These are phyloP conservation scores for Mrakia blollopis DNA, from an alignment of 768 basidiomycete genomes.

Conservation along the genomic window DNA sequence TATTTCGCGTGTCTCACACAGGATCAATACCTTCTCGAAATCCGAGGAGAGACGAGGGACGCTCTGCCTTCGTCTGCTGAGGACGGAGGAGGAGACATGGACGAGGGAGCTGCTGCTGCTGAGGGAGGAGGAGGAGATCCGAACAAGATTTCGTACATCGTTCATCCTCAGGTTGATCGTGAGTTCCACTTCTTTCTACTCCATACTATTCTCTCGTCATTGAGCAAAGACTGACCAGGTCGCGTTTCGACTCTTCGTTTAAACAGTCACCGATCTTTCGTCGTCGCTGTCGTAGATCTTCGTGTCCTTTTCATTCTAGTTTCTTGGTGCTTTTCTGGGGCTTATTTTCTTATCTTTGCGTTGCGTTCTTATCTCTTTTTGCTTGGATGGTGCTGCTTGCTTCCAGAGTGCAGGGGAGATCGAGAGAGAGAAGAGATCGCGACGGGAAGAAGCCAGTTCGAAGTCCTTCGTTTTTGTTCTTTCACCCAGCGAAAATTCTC, in stretches of 20 bases:
- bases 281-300: constrained; percentile 18
- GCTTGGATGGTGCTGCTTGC: too few relatives aligned
- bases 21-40: constrained; percentile 80
- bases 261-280: constrained; percentile 31
- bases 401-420: too few relatives aligned
- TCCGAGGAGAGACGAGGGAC: constrained; percentile 76
- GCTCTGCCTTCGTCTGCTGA: constrained; percentile 48
- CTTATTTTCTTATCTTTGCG: background rate
- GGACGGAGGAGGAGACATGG: constrained; percentile 9
- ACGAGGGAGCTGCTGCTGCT: background rate
- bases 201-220: background rate
- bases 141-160: constrained; percentile 32
- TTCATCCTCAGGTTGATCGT: constrained; percentile 34
- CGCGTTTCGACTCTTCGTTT: constrained; percentile 9
- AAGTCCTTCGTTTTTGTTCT: too few relatives aligned
- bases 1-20: constrained; percentile 39
- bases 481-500: too few relatives aligned
- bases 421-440: too few relatives aligned
- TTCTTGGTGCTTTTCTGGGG: background rate
- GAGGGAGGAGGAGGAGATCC: constrained; percentile 12
- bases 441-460: too few relatives aligned
- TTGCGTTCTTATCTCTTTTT: too few relatives aligned
- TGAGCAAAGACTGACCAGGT: too few relatives aligned
- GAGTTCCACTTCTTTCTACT: background rate
- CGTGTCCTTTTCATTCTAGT: background rate